These are phyloP conservation scores for Coniochaeta ligniaria DNA, from an alignment of 2,329 filamentous ascomycete genomes.

Conservation along the genomic window DNA sequence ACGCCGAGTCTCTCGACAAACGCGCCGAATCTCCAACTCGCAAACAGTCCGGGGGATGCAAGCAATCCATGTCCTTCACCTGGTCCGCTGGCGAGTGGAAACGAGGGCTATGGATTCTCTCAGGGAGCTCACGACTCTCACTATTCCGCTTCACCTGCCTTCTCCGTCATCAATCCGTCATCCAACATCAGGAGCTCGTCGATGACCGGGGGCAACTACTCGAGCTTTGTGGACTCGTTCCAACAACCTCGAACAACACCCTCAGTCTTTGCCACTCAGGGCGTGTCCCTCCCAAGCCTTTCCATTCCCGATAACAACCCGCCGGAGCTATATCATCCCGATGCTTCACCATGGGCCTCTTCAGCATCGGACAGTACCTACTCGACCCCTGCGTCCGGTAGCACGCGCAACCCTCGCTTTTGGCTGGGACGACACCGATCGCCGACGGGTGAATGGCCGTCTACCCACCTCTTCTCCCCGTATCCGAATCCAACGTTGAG, in stretches of 20 bases:
- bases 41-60: neutral
- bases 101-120: conserved; percentile 1
- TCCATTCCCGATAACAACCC: conserved; percentile 21
- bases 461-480: conserved; percentile 17
- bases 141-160: conserved; percentile 8
- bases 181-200: neutral
- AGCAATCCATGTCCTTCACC: neutral
- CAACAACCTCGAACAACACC: conserved; percentile 20
- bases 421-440: conserved; percentile 18
- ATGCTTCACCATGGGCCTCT: conserved; percentile 33
- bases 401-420: conserved; percentile 14
- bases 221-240: conserved; percentile 12
- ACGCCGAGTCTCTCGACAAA: neutral
- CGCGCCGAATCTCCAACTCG: neutral
- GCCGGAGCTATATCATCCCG: conserved; percentile 20
- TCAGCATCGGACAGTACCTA: conserved; percentile 40
- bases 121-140: conserved; percentile 4
- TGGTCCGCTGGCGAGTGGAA: neutral
- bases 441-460: conserved; percentile 23
- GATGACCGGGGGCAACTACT: conserved; percentile 7
- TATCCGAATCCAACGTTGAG: conserved; percentile 12
- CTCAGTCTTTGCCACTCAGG: conserved; percentile 17
- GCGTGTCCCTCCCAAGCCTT: conserved; percentile 18
- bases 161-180: conserved; percentile 16
- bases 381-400: conserved; percentile 36